Conservation (phyloP, 495 filamentous ascomycete genomes). For the Podospora sp. region DNA sequence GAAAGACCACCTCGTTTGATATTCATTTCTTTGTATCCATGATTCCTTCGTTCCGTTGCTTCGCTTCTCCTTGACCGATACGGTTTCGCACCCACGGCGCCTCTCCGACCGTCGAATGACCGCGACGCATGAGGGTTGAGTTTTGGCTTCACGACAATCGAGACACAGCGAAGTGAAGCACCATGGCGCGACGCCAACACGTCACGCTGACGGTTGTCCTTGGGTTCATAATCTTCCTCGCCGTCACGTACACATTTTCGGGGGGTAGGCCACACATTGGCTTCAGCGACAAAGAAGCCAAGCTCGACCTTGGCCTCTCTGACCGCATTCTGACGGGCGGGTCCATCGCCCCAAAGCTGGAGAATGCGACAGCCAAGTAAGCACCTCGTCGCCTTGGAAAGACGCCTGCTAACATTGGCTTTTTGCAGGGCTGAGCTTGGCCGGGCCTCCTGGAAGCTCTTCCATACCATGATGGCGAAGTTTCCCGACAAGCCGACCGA, state of each 20-base stretch:
- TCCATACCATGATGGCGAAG: constrained; percentile 93
- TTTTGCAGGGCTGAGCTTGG: constrained; percentile 77
- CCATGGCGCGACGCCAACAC: constrained; percentile 50
- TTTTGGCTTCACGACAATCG: neutral
- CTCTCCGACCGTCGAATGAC: neutral
- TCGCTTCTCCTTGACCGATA: neutral
- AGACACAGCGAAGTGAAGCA: no score
- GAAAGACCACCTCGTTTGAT: neutral
- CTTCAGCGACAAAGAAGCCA: constrained; percentile 10
- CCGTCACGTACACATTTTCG: constrained; percentile 44
- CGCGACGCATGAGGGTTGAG: neutral
- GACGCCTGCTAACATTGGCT: neutral
- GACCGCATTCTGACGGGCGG: constrained; percentile 65
- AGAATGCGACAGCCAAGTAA: constrained; percentile 88
- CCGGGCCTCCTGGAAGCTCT: constrained; percentile 84
- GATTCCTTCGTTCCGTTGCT: neutral
- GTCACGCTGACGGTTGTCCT: constrained; percentile 41
- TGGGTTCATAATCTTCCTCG: constrained; percentile 40
- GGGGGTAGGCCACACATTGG: constrained; percentile 3
- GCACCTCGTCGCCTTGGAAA: constrained; percentile 17
- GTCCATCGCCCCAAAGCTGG: constrained; percentile 84
- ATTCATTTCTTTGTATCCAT: neutral
- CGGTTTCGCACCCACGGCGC: neutral
- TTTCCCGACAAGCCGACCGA: constrained; percentile 84
- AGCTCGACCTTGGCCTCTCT: constrained; percentile 32